These are phyloP conservation scores for Penicillium cosmopolitanum DNA, from an alignment of 495 filamentous ascomycete genomes.

Conservation along the genomic window DNA sequence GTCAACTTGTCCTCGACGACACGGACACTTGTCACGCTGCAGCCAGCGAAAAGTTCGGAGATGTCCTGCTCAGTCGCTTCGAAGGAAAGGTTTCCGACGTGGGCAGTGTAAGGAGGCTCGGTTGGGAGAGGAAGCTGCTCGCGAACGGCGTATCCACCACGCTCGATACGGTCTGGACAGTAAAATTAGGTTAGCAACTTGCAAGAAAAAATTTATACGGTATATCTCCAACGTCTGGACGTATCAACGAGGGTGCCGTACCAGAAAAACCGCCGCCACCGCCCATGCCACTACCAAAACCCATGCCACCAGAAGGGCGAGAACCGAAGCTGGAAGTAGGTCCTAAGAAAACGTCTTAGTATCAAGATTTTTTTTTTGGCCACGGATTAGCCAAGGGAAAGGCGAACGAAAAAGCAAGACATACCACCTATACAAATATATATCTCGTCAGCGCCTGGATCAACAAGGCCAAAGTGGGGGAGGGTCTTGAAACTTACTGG, in stretches of 20 bases:
- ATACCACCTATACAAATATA: slow-evolving; percentile 40
- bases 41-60: slow-evolving; percentile 80
- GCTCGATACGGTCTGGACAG: slow-evolving; percentile 42
- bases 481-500: slow-evolving; percentile 57
- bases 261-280: slow-evolving; percentile 28
- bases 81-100: slow-evolving; percentile 95
- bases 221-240: neutral
- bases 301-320: slow-evolving; percentile 49
- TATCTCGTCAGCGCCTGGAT: slow-evolving; percentile 23
- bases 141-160: slow-evolving; percentile 66
- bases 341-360: slow-evolving; percentile 28
- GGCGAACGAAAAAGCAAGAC: slow-evolving; percentile 14
- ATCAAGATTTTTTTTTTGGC: slow-evolving; percentile 2
- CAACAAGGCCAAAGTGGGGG: slow-evolving; percentile 13
- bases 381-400: neutral
- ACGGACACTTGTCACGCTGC: slow-evolving; percentile 83
- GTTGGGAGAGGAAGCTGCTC: slow-evolving; percentile 85
- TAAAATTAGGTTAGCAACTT: neutral
- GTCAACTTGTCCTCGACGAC: slow-evolving; percentile 95
- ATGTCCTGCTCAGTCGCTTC: slow-evolving; percentile 83
- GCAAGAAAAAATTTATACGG: neutral
- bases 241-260: slow-evolving; percentile 10
- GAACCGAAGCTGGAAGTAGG: slow-evolving; percentile 46
- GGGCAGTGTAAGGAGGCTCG: slow-evolving; percentile 91
- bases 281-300: slow-evolving; percentile 41